A percentile compares a stretch with the other conserved stretches of the same genome.
Conservation (phyloP, 352 stramenopile species). For the Thalassiosira mediterranea region DNA sequence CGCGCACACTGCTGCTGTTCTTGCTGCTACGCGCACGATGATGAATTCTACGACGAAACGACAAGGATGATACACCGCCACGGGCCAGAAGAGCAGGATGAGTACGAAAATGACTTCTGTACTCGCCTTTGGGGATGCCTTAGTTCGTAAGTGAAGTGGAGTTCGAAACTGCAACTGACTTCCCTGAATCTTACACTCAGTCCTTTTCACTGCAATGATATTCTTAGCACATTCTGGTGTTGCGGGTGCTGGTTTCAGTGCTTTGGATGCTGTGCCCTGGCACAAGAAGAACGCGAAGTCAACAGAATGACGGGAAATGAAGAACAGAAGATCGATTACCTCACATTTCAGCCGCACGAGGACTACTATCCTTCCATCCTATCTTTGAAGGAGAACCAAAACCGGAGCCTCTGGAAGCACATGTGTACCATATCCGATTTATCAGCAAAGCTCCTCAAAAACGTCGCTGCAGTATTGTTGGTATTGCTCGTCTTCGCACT, state of each 20-base stretch:
- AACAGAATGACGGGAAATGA: conserved; percentile 54
- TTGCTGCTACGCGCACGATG: conserved; percentile 42
- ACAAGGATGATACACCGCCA: background rate
- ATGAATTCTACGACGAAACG: conserved; percentile 26
- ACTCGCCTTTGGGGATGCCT: conserved; percentile 57
- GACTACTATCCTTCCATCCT: conserved; percentile 75
- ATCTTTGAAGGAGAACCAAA: conserved; percentile 38
- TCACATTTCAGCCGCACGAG: conserved; percentile 77
- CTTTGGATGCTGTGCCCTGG: conserved; percentile 71
- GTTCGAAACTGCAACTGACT: too few species aligned
- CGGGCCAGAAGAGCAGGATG: conserved; percentile 4
- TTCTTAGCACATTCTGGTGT: conserved; percentile 65
- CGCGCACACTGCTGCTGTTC: conserved; percentile 31
- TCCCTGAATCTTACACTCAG: too few species aligned
- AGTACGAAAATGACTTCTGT: conserved; percentile 41
- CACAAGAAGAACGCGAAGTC: conserved; percentile 78
- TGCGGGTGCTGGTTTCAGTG: conserved; percentile 64
- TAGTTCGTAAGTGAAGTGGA: too few species aligned
- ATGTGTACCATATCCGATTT: conserved; percentile 43
- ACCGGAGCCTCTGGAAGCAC: conserved; percentile 39
- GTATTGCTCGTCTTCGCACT: conserved; percentile 46
- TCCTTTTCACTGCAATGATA: too few species aligned
- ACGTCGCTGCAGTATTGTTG: conserved; percentile 27
- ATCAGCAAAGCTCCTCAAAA: conserved; percentile 48
- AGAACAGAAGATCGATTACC: conserved; percentile 73